These are phyloP conservation scores for Cryptococcus maquisensis DNA, from an alignment of 1,284 basidiomycete genomes.

Conservation along the genomic window DNA sequence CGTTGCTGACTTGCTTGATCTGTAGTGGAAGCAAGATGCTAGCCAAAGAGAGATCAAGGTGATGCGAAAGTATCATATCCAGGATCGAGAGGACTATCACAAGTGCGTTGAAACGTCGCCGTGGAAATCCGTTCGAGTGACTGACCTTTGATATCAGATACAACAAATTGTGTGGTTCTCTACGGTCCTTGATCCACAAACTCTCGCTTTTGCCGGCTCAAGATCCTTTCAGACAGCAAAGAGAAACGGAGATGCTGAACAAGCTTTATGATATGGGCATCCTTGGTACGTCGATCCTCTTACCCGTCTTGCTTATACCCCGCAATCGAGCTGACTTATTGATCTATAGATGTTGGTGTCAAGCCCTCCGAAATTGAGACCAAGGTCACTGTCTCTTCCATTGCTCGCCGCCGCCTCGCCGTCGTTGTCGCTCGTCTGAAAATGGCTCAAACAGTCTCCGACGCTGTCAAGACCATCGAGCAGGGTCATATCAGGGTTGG, in stretches of 20 bases:
- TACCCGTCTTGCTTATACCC: neutral
- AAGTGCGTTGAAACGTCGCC: conserved; percentile 55
- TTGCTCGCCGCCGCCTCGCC: conserved; percentile 85
- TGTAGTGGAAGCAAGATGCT: conserved; percentile 95
- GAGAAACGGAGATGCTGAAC: conserved; percentile 80
- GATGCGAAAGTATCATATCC: conserved; percentile 92
- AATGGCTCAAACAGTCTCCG: conserved; percentile 94
- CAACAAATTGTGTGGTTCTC: conserved; percentile 88
- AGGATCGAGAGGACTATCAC: conserved; percentile 92
- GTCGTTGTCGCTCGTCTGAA: conserved; percentile 89
- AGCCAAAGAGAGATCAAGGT: conserved; percentile 88
- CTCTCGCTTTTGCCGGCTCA: conserved; percentile 81
- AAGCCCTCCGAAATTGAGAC: conserved; percentile 90
- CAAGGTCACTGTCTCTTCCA: conserved; percentile 90
- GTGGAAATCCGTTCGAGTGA: neutral
- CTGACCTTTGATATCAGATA: conserved; percentile 57
- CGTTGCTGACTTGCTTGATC: neutral
- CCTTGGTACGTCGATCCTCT: conserved; percentile 52
- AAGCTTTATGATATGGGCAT: conserved; percentile 98
- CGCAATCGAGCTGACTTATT: neutral
- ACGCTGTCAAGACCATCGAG: conserved; percentile 94
- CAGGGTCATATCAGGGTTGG: conserved; percentile 98
- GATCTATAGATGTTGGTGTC: conserved; percentile 49
- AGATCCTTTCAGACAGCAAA: conserved; percentile 80
- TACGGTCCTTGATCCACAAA: conserved; percentile 81